phyloP scores from a whole-genome alignment of 306 rosid species.

The Dicorynia guianensis region DNA sequence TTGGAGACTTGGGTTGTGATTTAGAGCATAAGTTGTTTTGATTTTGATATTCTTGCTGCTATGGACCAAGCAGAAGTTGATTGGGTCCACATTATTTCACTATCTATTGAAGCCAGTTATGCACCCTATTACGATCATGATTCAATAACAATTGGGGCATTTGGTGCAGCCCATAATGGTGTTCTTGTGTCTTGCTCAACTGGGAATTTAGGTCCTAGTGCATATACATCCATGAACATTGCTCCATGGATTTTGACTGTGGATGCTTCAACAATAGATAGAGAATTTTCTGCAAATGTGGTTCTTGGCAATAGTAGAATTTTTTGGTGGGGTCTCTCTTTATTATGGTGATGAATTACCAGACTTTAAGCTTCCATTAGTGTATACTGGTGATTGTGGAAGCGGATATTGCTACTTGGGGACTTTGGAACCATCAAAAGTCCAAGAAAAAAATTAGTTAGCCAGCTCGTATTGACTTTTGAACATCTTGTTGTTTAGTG shows the following conservation, averaged over 20 bases:
- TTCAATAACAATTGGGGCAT: constrained; percentile 84
- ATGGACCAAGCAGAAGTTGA: constrained; percentile 88
- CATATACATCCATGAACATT: constrained; percentile 73
- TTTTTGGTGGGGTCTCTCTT: constrained; percentile 71
- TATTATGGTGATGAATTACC: constrained; percentile 63
- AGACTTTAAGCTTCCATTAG: constrained; percentile 61
- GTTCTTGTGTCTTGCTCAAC: constrained; percentile 86
- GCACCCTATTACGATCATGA: constrained; percentile 65
- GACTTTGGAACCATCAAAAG: constrained; percentile 54
- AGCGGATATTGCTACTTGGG: constrained; percentile 60
- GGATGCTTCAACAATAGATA: constrained; percentile 81
- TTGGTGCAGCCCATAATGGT: constrained; percentile 69
- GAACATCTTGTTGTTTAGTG: no score
- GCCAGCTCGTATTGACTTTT: no score
- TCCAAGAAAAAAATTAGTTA: constrained; percentile 71
- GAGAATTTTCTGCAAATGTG: constrained; percentile 83
- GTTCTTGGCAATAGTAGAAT: constrained; percentile 67
- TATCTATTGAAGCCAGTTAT: constrained; percentile 73
- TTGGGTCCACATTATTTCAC: constrained; percentile 79
- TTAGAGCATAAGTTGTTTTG: no score
- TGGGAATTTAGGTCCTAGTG: constrained; percentile 80
- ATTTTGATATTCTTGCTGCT: constrained; percentile 92
- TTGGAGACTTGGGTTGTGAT: no score
- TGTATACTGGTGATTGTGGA: constrained; percentile 68
- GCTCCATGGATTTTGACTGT: constrained; percentile 95